These are phyloP conservation scores for Xerocomus spinulosus DNA, from an alignment of 768 basidiomycete genomes.

Conservation along the genomic window DNA sequence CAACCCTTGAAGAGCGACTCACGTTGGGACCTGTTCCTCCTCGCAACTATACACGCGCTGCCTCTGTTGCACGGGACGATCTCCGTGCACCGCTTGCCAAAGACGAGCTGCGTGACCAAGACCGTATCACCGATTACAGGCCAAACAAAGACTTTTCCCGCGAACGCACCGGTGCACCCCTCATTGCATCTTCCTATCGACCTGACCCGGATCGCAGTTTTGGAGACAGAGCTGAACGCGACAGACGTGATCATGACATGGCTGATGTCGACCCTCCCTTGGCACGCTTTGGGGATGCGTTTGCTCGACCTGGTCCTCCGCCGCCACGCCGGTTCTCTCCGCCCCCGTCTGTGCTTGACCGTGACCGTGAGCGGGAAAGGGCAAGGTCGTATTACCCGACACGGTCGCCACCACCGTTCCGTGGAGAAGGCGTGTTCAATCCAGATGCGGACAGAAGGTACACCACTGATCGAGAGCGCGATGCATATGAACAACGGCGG, in stretches of 20 bases:
- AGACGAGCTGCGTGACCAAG: constrained; percentile 28
- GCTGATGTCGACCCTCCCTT: constrained; percentile 33
- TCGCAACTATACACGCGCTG: constrained; percentile 18
- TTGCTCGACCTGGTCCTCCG: constrained; percentile 12
- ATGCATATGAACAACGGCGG: constrained; percentile 28
- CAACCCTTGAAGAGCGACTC: constrained; percentile 41
- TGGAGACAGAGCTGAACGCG: constrained; percentile 28
- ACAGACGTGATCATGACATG: constrained; percentile 37
- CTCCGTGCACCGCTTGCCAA: constrained; percentile 29
- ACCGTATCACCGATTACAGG: constrained; percentile 23
- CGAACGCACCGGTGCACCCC: constrained; percentile 28
- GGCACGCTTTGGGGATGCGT: constrained; percentile 35
- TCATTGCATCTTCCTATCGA: constrained; percentile 30
- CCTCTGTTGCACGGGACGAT: constrained; percentile 34
- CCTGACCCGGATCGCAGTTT: constrained; percentile 36
- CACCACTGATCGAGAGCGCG: constrained; percentile 27
- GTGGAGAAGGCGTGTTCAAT: constrained; percentile 28
- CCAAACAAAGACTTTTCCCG: constrained; percentile 33
- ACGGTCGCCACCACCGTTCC: constrained; percentile 28
- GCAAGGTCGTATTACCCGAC: constrained; percentile 30
- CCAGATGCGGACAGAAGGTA: constrained; percentile 35
- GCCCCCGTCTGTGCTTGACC: constrained; percentile 34
- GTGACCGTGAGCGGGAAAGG: constrained; percentile 25
- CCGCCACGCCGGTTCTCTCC: constrained; percentile 17
- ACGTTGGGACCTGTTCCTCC: constrained; percentile 31